These are phyloP conservation scores for Ophiobolus disseminans DNA, from an alignment of 2,329 filamentous ascomycete species.

Conservation along the genomic window DNA sequence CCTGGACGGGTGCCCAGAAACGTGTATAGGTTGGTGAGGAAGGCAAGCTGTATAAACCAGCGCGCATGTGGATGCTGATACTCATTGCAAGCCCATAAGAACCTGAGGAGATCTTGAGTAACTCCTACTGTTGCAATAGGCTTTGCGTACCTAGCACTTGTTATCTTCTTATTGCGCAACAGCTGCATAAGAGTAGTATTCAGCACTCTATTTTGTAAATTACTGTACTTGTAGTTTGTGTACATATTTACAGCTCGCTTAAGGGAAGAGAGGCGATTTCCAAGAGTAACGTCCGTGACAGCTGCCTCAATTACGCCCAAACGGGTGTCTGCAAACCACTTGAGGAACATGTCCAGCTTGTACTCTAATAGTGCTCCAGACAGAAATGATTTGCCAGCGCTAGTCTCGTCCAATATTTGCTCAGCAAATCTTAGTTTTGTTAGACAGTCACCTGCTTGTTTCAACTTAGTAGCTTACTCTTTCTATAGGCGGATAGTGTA, in stretches of 20 bases:
- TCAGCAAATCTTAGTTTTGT: no score
- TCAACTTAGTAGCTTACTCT: no score
- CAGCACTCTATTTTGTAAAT: not conserved
- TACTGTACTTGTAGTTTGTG: not conserved
- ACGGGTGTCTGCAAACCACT: no score
- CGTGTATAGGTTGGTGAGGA: not conserved
- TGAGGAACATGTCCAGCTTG: no score
- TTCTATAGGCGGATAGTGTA: no score
- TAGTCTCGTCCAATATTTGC: no score
- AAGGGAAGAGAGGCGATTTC: not conserved
- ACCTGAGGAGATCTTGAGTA: not conserved
- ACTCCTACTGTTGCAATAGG: not conserved
- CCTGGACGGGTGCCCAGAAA: slow-evolving; percentile 1
- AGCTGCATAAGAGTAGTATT: not conserved
- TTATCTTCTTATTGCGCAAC: not conserved
- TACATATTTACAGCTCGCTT: not conserved
- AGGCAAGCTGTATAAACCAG: not conserved
- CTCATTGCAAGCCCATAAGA: not conserved
- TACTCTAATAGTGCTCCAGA: no score
- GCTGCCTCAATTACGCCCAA: no score
- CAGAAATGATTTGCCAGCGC: no score
- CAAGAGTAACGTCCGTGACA: not conserved
- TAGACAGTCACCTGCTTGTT: no score
- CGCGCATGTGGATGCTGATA: not conserved
- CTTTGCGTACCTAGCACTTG: not conserved